Percentiles rank a stretch among this genome's conserved stretches.
Conservation (phyloP, 176 grass and related monocot species). For the Carex kokanica region DNA sequence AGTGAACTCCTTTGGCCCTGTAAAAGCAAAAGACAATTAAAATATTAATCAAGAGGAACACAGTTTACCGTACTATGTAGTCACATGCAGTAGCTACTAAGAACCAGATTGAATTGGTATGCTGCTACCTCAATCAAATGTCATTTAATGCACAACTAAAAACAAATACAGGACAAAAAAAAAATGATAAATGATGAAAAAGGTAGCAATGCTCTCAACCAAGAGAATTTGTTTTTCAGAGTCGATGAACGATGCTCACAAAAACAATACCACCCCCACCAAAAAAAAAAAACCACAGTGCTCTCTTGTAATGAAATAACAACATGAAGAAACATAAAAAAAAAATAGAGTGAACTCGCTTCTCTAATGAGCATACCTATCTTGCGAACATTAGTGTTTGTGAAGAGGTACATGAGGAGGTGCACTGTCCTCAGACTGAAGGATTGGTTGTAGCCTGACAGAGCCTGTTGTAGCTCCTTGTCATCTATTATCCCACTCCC, state of each 20-base stretch:
- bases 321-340: background rate
- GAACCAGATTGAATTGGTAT: background rate
- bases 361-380: conserved; percentile 43
- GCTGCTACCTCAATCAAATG: background rate
- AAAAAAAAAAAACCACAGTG: background rate
- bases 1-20: conserved; percentile 88
- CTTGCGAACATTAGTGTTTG: conserved; percentile 72
- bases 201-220: background rate
- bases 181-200: background rate
- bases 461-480: conserved; percentile 85
- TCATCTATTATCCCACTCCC: conserved; percentile 90
- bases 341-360: background rate
- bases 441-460: conserved; percentile 73
- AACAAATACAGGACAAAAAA: background rate
- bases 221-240: background rate
- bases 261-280: background rate
- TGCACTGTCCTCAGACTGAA: conserved; percentile 90
- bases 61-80: background rate
- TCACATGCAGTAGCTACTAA: background rate
- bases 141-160: background rate
- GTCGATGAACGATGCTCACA: background rate
- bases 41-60: background rate
- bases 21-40: conserved; percentile 16
- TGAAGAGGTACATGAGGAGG: conserved; percentile 98
- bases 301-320: background rate